phyloP scores from a whole-genome alignment of 495 filamentous ascomycete species.

The Neurospora sp. region DNA sequence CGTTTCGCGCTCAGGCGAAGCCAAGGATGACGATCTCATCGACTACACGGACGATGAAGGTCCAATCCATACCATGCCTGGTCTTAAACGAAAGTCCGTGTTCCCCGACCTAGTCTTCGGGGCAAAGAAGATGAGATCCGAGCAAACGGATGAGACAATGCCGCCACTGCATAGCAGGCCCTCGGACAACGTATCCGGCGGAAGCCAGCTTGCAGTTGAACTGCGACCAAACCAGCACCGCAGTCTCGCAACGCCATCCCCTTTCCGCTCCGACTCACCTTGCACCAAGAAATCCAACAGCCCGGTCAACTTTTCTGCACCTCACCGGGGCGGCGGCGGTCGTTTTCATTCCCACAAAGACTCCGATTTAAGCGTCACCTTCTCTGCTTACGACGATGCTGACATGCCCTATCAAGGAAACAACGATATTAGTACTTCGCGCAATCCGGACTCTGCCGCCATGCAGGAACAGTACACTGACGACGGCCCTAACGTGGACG shows the following conservation, averaged over 20 bases:
- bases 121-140: background rate
- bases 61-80: background rate
- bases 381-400: slow-evolving; percentile 10
- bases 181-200: background rate
- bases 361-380: slow-evolving; percentile 7
- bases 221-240: background rate
- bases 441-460: slow-evolving; percentile 1
- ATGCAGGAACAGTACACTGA: slow-evolving; percentile 4
- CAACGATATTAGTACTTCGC: slow-evolving; percentile 9
- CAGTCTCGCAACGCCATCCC: background rate
- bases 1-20: background rate
- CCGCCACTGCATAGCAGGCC: background rate
- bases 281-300: background rate
- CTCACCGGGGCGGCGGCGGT: background rate
- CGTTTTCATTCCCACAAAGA: slow-evolving; percentile 2
- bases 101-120: background rate
- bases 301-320: slow-evolving; percentile 2
- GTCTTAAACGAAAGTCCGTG: background rate
- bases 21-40: slow-evolving; percentile 9
- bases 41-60: slow-evolving; percentile 25
- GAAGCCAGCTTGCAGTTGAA: background rate
- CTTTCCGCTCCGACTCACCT: background rate
- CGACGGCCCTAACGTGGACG: background rate
- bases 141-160: background rate
- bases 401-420: slow-evolving; percentile 10